Conservation (phyloP, 768 basidiomycete species). For the Arthromyces matolae region DNA sequence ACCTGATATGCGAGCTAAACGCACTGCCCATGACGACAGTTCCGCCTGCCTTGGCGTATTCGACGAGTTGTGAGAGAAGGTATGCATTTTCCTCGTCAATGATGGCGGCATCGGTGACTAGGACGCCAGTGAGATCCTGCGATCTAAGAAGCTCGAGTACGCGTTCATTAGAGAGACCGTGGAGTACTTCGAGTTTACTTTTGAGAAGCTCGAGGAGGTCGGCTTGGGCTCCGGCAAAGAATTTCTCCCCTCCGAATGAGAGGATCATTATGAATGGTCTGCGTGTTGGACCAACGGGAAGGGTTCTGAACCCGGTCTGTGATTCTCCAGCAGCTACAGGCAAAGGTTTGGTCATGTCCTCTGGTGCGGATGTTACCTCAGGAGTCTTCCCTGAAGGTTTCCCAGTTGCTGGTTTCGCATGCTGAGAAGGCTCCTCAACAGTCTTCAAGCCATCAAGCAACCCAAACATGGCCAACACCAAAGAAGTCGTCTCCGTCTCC, state of each 20-base stretch:
- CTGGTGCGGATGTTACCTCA: no score
- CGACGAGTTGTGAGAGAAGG: conserved; percentile 21
- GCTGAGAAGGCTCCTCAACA: background rate
- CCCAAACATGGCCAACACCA: conserved; percentile 35
- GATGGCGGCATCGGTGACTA: conserved; percentile 27
- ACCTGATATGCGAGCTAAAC: conserved; percentile 17
- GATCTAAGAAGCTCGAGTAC: conserved; percentile 21
- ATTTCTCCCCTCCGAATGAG: conserved; percentile 14
- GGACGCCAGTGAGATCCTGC: conserved; percentile 25
- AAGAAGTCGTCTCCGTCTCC: conserved; percentile 30
- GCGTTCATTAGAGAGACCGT: conserved; percentile 20
- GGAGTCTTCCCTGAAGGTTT: background rate
- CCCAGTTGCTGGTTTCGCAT: background rate
- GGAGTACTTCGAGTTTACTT: conserved; percentile 19
- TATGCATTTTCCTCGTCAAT: conserved; percentile 15
- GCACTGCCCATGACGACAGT: conserved; percentile 27
- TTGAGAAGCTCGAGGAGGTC: conserved; percentile 14
- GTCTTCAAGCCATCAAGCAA: conserved; percentile 20
- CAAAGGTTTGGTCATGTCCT: background rate
- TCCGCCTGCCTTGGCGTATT: conserved; percentile 26
- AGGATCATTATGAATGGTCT: conserved; percentile 19
- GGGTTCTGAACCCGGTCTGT: background rate
- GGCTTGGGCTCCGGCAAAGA: conserved; percentile 13
- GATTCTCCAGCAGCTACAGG: background rate
- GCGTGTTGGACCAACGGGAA: conserved; percentile 6